Evolutionary conservation across 2,329 filamentous ascomycete species (phyloP), one percentile per base, ranked within the genome.

Genomic region (Trichoderma oligosporum): DNA sequence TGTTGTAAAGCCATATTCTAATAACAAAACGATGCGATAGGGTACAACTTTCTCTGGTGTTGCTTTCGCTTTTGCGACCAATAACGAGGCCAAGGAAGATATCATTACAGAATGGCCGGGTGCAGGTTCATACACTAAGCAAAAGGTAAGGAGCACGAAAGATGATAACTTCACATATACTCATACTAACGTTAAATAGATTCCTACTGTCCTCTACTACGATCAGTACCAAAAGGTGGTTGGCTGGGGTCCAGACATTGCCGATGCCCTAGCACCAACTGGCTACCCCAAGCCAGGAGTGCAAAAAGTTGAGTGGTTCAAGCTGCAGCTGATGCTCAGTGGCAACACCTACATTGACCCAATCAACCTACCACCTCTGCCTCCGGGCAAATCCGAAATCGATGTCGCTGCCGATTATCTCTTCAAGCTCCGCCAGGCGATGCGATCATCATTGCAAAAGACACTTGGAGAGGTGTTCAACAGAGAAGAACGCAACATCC

Each of bases 301-400:
- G 65, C 94, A 97, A 75, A 97, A 97, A 78, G 93, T 97, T 22
- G 94, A 97, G 77, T 99, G 94, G 94, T 97, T 99, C 83, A 97
- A 97, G 80, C 83, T 99, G 65, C 94, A 99, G 77, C 85, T 99
- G 57, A 97, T 97, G 94, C 82, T 97, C 61, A 97, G 91, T 60
- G 94, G 94, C 62, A 97, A 97, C 80, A 97, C 94, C 42, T 97
- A 97, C 74, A 97, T 97, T 70, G 94, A 97, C 73, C 94, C 94
- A 61, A 97, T 97, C 78, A 97, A 97, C 82, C 84, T 99, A 64
- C 94, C 94, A 46, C 94, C 94, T 63, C 88, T 97, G 71, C 94
- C 94, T 46, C 92, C 93, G 44, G 94, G 94, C 74, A 97, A 97
- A 80, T 97, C 93, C 24, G 94, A 97, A 76, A 96, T 97, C 74